Conservation (phyloP, 2,329 filamentous ascomycete species). For the Fusarium odoratissimum region DNA sequence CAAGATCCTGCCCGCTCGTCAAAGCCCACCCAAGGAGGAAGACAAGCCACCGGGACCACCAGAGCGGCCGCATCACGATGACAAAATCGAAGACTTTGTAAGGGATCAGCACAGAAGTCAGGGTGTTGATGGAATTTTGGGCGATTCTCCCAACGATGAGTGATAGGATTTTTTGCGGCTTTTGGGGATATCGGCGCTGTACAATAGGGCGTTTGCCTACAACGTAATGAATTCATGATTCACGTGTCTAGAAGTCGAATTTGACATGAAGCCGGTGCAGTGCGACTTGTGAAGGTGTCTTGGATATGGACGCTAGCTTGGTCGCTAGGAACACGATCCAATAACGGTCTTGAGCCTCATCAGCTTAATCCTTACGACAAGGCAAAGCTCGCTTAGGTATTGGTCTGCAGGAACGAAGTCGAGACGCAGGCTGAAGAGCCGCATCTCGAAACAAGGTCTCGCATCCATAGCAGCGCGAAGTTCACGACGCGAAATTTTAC, state of each 20-base stretch:
- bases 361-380: not conserved
- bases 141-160: slow-evolving; percentile 23
- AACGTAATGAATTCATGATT: slow-evolving; percentile 16
- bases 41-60: slow-evolving; percentile 52
- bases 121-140: slow-evolving; percentile 46
- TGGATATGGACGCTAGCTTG: not conserved
- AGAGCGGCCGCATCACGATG: slow-evolving; percentile 58
- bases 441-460: too few species aligned
- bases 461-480: not conserved
- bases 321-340: not conserved
- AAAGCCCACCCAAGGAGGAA: slow-evolving; percentile 41
- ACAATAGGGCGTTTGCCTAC: slow-evolving; percentile 5
- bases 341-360: not conserved
- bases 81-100: slow-evolving; percentile 64
- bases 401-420: not conserved
- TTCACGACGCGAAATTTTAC: not conserved
- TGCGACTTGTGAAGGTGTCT: not conserved
- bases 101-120: slow-evolving; percentile 64
- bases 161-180: not conserved
- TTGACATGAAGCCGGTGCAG: not conserved
- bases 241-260: not conserved
- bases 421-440: too few species aligned
- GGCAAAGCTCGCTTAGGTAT: not conserved
- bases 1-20: slow-evolving; percentile 54
- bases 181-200: not conserved